Base-by-base conservation (phyloP, 768 basidiomycete species). In the Macrolepiota fuliginosa region DNA sequence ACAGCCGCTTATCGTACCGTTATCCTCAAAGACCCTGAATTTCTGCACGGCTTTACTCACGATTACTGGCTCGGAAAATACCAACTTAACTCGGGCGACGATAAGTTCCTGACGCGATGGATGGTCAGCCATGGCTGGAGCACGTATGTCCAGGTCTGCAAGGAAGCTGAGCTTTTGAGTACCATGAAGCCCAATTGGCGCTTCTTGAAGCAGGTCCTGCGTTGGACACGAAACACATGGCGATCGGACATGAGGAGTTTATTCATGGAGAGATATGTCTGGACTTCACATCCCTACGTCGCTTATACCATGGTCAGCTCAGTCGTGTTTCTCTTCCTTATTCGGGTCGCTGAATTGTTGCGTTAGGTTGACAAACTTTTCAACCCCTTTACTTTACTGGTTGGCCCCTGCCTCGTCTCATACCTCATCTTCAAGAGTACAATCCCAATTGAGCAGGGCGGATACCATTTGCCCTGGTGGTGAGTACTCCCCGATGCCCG, bases 161-260 rank as follows among this genome's bases (percentile, higher is more conserved):
- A 83, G 71, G 90, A 92, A 75, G 89, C 87, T 13, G 94, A 96
- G 75, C 77, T 96, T 13, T 77, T 94, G 63, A 90, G 88, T 71
- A 96, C 94, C 55, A 98, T 96, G 94, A 96, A 96, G 75, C 93
- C 93, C 27, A 92, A 96, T 76, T 96, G 94, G 94, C 82, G 92
- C 56, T 96, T 96, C 78, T 76, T 96, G 74, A 94, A 95, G 77
- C 95, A 96, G 72, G 94, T 96, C 12, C 75, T 96, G 56, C 79
- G 94, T 64, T 96, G 94, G 94, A 96, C 94, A 15, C 77, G 94
- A 64, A 96, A 96, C 77, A 96, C 94, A 2, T 96, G 95, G 94
- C 79, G 94, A 55, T 91, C 89, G 1, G 94, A 96, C 80, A 69
- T 96, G 65, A 81, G 95, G 56, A 91, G 89, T 67, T 78, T 96